These are phyloP conservation scores for Oryza glaberrima DNA, from an alignment of 176 grass and related monocot species.

Conservation along the genomic window DNA sequence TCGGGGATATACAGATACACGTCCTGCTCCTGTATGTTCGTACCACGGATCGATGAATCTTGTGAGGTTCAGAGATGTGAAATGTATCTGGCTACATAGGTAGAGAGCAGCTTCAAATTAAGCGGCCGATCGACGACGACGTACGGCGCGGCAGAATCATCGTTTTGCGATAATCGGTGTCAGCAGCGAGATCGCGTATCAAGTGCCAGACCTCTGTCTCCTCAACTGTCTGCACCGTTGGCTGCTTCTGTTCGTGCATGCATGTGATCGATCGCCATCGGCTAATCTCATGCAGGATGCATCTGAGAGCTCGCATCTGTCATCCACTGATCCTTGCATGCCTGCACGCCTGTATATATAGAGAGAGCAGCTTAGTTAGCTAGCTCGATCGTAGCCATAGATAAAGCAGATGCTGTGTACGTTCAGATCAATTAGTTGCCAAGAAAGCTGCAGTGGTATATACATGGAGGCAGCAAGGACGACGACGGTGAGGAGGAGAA, in stretches of 20 bases:
- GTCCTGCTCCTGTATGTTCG: neutral
- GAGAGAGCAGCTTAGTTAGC: neutral
- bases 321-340: neutral
- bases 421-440: neutral
- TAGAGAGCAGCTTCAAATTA: too few relatives aligned
- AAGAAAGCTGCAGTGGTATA: too few relatives aligned
- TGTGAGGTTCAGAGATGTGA: neutral
- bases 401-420: neutral
- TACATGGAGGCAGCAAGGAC: slow-evolving; percentile 1
- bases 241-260: neutral
- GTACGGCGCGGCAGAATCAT: neutral
- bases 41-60: neutral
- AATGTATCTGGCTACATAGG: neutral
- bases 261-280: neutral
- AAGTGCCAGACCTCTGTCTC: neutral
- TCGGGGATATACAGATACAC: neutral
- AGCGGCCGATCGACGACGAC: neutral
- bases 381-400: neutral
- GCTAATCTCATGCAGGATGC: neutral
- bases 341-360: neutral
- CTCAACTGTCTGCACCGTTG: neutral
- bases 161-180: neutral
- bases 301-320: too few relatives aligned
- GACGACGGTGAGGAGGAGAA: neutral
- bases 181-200: neutral